A percentile compares a stretch with the other conserved stretches of the same genome.
Evolutionary conservation across 2,329 filamentous ascomycete genomes (phyloP).

Genomic region (Apiospora hydei): DNA sequence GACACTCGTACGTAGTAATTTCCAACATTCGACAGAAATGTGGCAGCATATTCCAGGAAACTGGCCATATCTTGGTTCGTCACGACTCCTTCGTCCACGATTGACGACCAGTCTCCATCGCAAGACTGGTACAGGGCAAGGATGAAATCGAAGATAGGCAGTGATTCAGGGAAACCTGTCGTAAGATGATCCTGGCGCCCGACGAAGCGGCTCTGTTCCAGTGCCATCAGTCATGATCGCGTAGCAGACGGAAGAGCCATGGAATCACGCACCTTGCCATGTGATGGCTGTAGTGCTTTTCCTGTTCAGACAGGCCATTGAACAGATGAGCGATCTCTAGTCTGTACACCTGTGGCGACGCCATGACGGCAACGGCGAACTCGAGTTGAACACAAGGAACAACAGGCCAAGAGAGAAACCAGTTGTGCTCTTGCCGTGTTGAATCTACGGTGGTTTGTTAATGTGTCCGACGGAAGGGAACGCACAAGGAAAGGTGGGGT

Average conservation of each 20-base stretch:
- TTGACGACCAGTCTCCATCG: conserved; percentile 57
- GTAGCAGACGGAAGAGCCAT: too few relatives aligned
- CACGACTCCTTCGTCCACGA: conserved; percentile 51
- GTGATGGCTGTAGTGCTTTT: conserved; percentile 72
- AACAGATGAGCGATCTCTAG: conserved; percentile 49
- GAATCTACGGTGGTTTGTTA: too few relatives aligned
- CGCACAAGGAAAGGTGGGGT: too few relatives aligned
- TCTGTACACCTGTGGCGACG: conserved; percentile 31
- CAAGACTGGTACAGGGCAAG: conserved; percentile 58
- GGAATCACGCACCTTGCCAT: conserved; percentile 54
- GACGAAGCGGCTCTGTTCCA: conserved; percentile 57
- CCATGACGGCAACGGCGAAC: too few relatives aligned
- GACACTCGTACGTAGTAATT: conserved; percentile 59
- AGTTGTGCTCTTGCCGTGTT: too few relatives aligned
- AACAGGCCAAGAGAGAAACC: too few relatives aligned
- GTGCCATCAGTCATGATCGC: background rate
- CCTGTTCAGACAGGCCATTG: conserved; percentile 57
- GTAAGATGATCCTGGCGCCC: conserved; percentile 62
- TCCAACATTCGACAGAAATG: conserved; percentile 65
- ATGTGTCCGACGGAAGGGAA: too few relatives aligned
- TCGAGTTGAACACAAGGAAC: too few relatives aligned
- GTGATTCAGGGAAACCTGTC: conserved; percentile 66
- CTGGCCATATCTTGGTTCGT: conserved; percentile 51
- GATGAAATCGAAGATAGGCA: conserved; percentile 66
- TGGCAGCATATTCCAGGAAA: conserved; percentile 63